phyloP scores from a whole-genome alignment of 2,329 filamentous ascomycete species.

The Eurotiales sp. region DNA sequence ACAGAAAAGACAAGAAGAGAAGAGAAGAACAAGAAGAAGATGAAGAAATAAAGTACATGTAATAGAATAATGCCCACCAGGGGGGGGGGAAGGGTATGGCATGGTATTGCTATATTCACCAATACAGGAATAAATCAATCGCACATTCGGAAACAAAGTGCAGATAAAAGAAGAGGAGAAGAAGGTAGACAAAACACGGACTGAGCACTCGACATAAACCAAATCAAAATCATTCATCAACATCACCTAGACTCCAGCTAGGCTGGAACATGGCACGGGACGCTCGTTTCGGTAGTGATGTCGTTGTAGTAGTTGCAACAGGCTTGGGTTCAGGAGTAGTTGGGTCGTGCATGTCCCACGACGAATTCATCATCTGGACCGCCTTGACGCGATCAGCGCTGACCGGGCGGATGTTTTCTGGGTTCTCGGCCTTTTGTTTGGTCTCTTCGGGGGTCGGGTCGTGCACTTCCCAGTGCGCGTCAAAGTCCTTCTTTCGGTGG shows the following conservation, averaged over 20 bases:
- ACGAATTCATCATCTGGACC: slow-evolving; percentile 67
- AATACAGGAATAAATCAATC: background rate
- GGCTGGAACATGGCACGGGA: slow-evolving; percentile 30
- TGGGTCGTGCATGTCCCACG: slow-evolving; percentile 46
- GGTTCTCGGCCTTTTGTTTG: slow-evolving; percentile 34
- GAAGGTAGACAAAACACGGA: background rate
- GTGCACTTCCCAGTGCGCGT: slow-evolving; percentile 70
- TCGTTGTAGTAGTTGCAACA: slow-evolving; percentile 18
- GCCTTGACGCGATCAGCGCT: slow-evolving; percentile 63
- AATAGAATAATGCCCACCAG: background rate
- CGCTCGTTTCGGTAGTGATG: slow-evolving; percentile 18
- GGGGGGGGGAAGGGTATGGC: background rate
- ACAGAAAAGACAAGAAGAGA: slow-evolving; percentile 28
- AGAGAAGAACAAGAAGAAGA: background rate
- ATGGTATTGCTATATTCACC: no score
- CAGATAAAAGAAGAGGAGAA: slow-evolving; percentile 4
- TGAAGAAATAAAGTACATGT: background rate
- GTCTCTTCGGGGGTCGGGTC: slow-evolving; percentile 47
- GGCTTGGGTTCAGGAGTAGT: no score
- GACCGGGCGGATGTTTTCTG: slow-evolving; percentile 44
- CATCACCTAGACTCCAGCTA: slow-evolving; percentile 43
- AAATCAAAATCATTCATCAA: background rate
- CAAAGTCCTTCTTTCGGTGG: slow-evolving; percentile 72
- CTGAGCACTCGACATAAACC: background rate
- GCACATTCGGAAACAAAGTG: background rate